Percentiles rank a stretch among this genome's conserved stretches.
These are phyloP conservation scores for Oryza officinalis DNA, from an alignment of 176 grass and related monocot species.

Conservation along the genomic window DNA sequence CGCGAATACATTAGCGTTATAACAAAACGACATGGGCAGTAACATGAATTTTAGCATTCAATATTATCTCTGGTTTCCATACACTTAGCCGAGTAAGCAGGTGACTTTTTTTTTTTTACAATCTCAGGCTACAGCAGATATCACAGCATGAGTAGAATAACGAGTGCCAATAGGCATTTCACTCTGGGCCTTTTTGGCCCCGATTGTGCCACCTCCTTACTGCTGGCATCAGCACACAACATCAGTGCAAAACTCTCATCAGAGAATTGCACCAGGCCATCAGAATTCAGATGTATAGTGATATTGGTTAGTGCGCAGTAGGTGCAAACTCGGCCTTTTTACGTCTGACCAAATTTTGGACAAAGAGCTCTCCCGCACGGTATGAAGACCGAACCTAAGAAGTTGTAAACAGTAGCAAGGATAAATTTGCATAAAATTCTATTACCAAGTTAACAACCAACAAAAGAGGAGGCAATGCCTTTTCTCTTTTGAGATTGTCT, in stretches of 20 bases:
- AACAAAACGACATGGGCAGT: background rate
- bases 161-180: background rate
- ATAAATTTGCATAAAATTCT: background rate
- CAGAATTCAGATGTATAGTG: too few relatives aligned
- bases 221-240: background rate
- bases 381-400: constrained; percentile 70
- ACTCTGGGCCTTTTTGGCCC: background rate
- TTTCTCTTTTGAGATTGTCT: background rate
- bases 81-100: background rate
- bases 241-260: background rate
- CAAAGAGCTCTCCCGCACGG: constrained; percentile 69
- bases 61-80: background rate
- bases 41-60: background rate
- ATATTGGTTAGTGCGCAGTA: constrained; percentile 24
- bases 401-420: background rate
- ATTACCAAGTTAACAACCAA: background rate
- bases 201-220: background rate
- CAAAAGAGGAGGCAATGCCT: background rate
- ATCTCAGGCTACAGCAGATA: background rate
- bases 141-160: background rate
- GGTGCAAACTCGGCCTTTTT: constrained; percentile 30
- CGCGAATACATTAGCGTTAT: background rate
- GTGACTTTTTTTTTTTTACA: background rate
- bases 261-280: background rate
- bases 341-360: constrained; percentile 53